Conservation (phyloP, 1,284 basidiomycete species). For the Somion occarium region DNA sequence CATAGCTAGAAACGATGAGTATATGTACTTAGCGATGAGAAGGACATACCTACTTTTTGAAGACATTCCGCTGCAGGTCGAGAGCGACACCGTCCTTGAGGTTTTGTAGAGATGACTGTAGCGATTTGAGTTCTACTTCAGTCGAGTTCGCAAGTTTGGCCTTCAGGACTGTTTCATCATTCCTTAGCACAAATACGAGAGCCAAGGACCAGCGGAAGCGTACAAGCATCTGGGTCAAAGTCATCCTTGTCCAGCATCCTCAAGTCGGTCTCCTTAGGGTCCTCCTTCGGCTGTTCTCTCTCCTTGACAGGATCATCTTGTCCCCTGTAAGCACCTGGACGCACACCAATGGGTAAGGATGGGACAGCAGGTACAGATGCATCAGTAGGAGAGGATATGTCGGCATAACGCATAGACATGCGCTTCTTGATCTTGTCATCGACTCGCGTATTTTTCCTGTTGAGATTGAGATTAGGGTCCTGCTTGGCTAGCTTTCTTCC, state of each 20-base stretch:
- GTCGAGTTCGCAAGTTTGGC: constrained; percentile 76
- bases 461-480: constrained; percentile 13
- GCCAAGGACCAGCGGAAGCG: constrained; percentile 28
- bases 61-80: constrained; percentile 80
- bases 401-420: constrained; percentile 87
- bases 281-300: constrained; percentile 37
- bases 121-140: constrained; percentile 67
- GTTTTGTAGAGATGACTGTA: constrained; percentile 65
- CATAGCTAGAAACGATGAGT: constrained; percentile 57
- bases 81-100: constrained; percentile 63
- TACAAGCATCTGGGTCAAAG: constrained; percentile 81
- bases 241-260: constrained; percentile 67
- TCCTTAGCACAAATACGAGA: neutral
- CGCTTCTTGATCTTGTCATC: constrained; percentile 94
- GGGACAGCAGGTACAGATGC: constrained; percentile 55
- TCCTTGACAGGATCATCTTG: constrained; percentile 41
- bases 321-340: constrained; percentile 25
- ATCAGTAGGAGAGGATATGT: constrained; percentile 64
- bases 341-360: constrained; percentile 28
- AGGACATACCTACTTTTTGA: constrained; percentile 71
- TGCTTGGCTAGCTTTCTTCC: constrained; percentile 15
- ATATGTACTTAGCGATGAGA: constrained; percentile 7
- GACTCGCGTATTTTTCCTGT: constrained; percentile 64
- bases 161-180: constrained; percentile 52
- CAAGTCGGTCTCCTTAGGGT: constrained; percentile 47